Base-by-base conservation (phyloP, 257 asterid species). In the Fraxinus excelsior region DNA sequence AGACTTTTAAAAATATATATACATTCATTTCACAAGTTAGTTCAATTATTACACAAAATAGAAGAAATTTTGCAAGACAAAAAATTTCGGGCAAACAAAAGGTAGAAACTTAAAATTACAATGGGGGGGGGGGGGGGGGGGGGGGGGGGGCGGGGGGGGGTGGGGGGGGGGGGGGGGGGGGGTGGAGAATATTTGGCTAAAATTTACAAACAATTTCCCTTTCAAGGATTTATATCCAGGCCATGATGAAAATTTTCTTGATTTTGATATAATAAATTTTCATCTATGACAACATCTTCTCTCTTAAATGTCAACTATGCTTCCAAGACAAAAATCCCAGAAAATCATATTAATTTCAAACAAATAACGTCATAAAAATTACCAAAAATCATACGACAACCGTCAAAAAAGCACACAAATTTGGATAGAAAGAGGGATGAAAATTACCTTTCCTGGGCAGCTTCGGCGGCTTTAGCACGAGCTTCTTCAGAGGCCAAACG, bases 381-480 rank as follows among this genome's bases (percentile, higher is more conserved):
- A 46, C n/a, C n/a, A 14, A 44, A 13, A 46, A 46, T 14, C n/a
- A 46, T 46, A 46, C 16, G 56, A 46, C n/a, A 46, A 14, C 56
- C 7, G 19, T 3, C 19, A 74, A 71, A 25, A 23, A 4, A 19
- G 65, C 6, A 70, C n/a, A 5, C 34, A 26, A 1, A 34, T 23
- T 19, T 62, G 23, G 21, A 44, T 5, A 58, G 18, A 21, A 12
- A 67, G 62, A 44, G 16, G 25, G 37, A 28, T 34, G 16, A 34
- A 64, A 4, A 68, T 69, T 12, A 78, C 98, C 99, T 92, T 88
- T 86, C 90, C 78, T 91, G 90, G 72, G 99, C 99, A 72, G 99
- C 99, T 85, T 90, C 98, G 35, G 96, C 97, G 78, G 97, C 97
- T 80, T 70, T 92, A 0, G 89, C 84, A 16, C 96, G 95, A 74